Base-by-base conservation (phyloP, 208 protist genomes). In the Spongospora subterranea region DNA sequence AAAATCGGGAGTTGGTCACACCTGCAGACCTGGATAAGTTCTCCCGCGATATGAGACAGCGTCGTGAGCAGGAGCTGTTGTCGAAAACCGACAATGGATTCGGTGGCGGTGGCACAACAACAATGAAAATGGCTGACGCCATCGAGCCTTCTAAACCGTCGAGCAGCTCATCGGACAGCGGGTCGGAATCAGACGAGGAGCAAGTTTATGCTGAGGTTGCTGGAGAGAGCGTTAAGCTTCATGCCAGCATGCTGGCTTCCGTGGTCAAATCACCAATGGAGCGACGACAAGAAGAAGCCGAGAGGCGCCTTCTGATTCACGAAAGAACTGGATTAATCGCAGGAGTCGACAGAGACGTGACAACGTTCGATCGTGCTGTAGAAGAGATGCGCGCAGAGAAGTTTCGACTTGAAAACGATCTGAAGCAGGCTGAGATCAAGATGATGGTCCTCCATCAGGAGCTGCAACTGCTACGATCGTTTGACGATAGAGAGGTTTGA, bases 381-480 rank as follows among this genome's bases (percentile, higher is more conserved):
- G 65, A 43, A 17, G 91, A 91, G 46, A 66, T 99, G 45, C 91
- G 95, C 43, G 91, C 94, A 0, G 96, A 97, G 64, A 96, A 97
- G 43, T 95, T 96, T 29, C 91, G 93, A 41, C 94, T 98, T 35
- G 97, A 98, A 88, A 95, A 94, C 0, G 97, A 98, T 92, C 91
- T 99, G 0, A 98, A 98, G 92, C 94, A 97, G 41, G 96, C 96
- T 0, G 96, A 98, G 65, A 90, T 97, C 6, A 96, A 95, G 35
- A 93, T 98, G 20, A 94, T 98, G 40, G 90, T 98, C 11, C 94
- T 98, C 0, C 97, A 97, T 90, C 92, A 97, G 90, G 98, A 99
- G 94, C 96, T 98, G 43, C 89, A 97, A 88, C 95, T 99, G 88
- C 94, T 98, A 92, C 96, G 96, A 91, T 93, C 96, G 60, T 97